Evolutionary conservation across 2,329 filamentous ascomycete genomes (phyloP).

Genomic region (Dactylonectria macrodidyma): DNA sequence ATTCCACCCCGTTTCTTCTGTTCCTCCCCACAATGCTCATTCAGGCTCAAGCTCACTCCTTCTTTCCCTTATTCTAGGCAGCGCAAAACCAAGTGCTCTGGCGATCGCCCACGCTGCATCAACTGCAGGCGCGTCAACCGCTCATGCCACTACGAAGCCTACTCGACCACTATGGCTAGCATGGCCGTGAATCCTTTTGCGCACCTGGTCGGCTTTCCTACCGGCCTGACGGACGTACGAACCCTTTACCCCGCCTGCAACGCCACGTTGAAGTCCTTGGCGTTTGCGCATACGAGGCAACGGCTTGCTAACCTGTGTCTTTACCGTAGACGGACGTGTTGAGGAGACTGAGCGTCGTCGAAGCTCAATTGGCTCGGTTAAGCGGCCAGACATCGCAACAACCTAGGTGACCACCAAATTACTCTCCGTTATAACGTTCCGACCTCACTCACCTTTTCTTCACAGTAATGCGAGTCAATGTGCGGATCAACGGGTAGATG

Average conservation of each 20-base stretch:
- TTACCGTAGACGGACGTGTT: constrained; percentile 20
- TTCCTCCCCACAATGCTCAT: background rate
- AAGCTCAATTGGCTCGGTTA: constrained; percentile 26
- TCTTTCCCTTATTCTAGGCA: constrained; percentile 9
- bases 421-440: background rate
- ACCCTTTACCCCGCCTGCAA: background rate
- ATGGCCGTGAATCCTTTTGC: constrained; percentile 9
- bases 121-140: constrained; percentile 31
- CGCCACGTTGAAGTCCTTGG: no score
- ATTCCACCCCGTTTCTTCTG: background rate
- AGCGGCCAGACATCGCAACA: constrained; percentile 21
- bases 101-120: constrained; percentile 28
- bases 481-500: background rate
- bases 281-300: no score
- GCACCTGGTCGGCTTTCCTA: constrained; percentile 4
- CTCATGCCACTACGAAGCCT: constrained; percentile 29
- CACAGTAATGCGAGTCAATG: background rate
- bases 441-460: background rate
- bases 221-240: constrained; percentile 19
- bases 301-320: background rate
- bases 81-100: constrained; percentile 33
- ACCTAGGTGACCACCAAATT: background rate
- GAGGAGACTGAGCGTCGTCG: constrained; percentile 27
- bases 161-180: constrained; percentile 17
- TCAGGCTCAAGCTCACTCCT: background rate